Base-by-base conservation (phyloP, 495 filamentous ascomycete species). In the Aspergillus asperescens region DNA sequence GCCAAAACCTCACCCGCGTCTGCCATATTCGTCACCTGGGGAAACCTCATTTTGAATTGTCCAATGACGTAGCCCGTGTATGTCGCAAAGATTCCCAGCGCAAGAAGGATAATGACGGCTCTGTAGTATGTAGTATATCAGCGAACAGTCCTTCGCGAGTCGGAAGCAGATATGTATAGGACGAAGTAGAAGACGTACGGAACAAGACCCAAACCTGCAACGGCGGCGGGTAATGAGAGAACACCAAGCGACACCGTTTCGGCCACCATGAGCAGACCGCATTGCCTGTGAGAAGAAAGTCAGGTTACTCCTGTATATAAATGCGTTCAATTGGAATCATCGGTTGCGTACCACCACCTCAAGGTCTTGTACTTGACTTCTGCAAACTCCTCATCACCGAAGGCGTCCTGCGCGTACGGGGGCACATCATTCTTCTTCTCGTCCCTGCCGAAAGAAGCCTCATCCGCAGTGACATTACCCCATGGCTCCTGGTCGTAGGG, bases 11-110 rank as follows among this genome's bases (percentile, higher is more conserved):
- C 72, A 15, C 83, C 84, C 8, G 81, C 86, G 58, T 93, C 87
- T 16, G 85, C 82, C 62, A 90, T 84, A 56, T 83, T 82, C 49
- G 81, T 72, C 31, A 91, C 81, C n/a, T 85, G 72, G 1, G 89
- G 89, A 59, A 82, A 83, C 50, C 71, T 77, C 55, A 82, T 56
- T 63, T 90, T 91, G 63, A 93, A 83, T 65, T 90, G 85, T 18
- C 84, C 87, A 55, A 92, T 79, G 27, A 90, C 78, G 53, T 83
- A 88, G 57, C 85, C 85, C 15, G 86, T 88, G 67, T 91, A 94
- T 31, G 84, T 85, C 18, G 88, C 82, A 10, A 89, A 55, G 5
- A 85, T 52, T 13, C 88, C 88, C 20, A 89, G 63, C 18, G 65
- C 60, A 32, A 87, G 62, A 77, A 92, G 55, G 72, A 87, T 77